Evolutionary conservation across 208 protist species (phyloP), one percentile per base, ranked within the genome.

Genomic region (Trypanosoma platydactyli): DNA sequence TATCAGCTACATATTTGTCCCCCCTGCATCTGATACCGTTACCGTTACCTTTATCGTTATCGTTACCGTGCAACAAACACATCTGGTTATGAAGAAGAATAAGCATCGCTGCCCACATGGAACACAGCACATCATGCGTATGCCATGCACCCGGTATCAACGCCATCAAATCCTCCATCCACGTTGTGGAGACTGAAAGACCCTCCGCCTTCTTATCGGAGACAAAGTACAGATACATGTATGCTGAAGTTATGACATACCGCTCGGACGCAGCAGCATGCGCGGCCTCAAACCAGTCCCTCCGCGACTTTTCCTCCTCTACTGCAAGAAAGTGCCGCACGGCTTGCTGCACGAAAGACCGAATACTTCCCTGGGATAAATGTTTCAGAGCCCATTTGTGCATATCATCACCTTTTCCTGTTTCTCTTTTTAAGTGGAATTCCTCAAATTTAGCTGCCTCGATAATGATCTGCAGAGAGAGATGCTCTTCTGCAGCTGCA

Each of bases 391-490:
- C 45, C 18, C 18, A 16, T 48, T 22, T 33, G n/a, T 48, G 24
- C 46, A 15, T 42, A 12, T n/a, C 33, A 3, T 67, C 29, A 13
- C 18, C 53, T 20, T 40, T 55, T 33, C 35, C 50, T 12, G 33
- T 3, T 41, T 45, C 9, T 56, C 25, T 29, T 20, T 48, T 45
- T 24, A 59, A 24, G 30, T 75, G 69, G 35, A 79, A 84, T 60
- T 94, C 89, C 40, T 81, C 86, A 64, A 86, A 94, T 69, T 92
- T 94, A 29, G 79, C 68, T 0, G 86, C 84, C 68, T 94, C 89
- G 24, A 92, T 65, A 29, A 85, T 69, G 30, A 94, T 80, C 54
- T 80, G 68, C 40, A 92, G 64, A 11, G 86, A 90, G 18, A 77
- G 78, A 65, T 88, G 81, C 56, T 76, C 74, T 42, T 75, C 73